Base-by-base conservation (phyloP, 2,329 filamentous ascomycete species). In the Epichloe uncinata region DNA sequence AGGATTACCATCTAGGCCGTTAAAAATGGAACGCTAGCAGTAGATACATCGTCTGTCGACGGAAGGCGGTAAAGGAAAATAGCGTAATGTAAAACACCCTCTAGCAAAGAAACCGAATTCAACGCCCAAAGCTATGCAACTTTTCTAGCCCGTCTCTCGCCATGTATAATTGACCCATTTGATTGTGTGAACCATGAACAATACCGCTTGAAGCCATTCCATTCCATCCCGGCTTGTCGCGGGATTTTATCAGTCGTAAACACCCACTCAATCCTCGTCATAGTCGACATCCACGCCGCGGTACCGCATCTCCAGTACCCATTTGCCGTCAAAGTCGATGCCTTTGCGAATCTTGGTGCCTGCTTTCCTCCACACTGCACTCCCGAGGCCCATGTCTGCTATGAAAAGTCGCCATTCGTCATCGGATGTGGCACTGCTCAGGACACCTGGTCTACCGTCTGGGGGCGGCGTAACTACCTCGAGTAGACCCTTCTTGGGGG, bases 261-360 rank as follows among this genome's bases (percentile, higher is more conserved):
- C 4, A 20, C 38, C 34, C 34, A 1, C 33, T 51, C 40, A 52
- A 2, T 51, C 47, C 45, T 52, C 55, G 20, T 56, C 52, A 37
- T 56, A 57, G n/a, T 60, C 63, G 15, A 55, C 60, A 20, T 61
- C 57, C 3, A 59, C 55, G 37, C 69, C 68, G 18, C 69, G 69
- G 53, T 77, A 78, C 52, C 65, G 69, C 67, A 93, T 78, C 58
- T 84, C 81, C 13, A 94, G 74, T 54, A 93, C 82, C 91, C 91
- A 97, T 56, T 82, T 79, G 52, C 82, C 81, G 22, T 87, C 88
- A 72, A 96, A 97, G 59, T 90, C 88, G 50, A 96, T 84, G 0
- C 89, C 89, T 56, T 87, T 82, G 18, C 89, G 80, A 47, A 88
- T 79, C 62, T 85, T 83, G 4, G 86, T 87, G 2, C 87, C 86